These are phyloP conservation scores for Zygotorulaspora florentina DNA, from an alignment of 805 yeast genomes.

Conservation along the genomic window DNA sequence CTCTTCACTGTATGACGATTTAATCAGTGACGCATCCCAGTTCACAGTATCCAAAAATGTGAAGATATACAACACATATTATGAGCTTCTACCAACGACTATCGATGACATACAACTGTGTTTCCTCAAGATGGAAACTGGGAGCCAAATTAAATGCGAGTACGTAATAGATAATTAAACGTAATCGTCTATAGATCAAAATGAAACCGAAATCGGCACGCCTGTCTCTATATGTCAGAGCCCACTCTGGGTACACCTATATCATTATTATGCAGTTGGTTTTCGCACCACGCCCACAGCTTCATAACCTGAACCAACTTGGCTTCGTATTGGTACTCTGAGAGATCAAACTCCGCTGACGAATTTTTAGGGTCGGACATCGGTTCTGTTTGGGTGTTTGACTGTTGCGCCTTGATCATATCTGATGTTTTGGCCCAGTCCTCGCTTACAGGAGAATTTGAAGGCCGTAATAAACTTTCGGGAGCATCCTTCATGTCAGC, in stretches of 20 bases:
- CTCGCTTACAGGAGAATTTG: slow-evolving; percentile 7
- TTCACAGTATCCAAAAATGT: slow-evolving; percentile 36
- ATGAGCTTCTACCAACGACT: slow-evolving; percentile 24
- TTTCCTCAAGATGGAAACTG: slow-evolving; percentile 51
- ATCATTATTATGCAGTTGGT: slow-evolving; percentile 40
- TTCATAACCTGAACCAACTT: slow-evolving; percentile 52
- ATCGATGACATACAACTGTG: slow-evolving; percentile 48
- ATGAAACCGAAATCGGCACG: neutral
- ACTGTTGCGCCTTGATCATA: slow-evolving; percentile 11
- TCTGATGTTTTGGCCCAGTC: slow-evolving; percentile 17
- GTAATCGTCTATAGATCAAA: neutral
- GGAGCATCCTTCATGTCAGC: slow-evolving; percentile 11
- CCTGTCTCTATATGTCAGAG: slow-evolving; percentile 6
- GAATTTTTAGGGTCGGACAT: neutral
- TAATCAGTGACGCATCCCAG: slow-evolving; percentile 11
- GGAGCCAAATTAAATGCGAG: slow-evolving; percentile 41
- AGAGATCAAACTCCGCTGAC: slow-evolving; percentile 6
- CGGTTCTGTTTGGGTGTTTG: neutral
- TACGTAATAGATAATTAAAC: slow-evolving; percentile 20
- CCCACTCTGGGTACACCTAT: slow-evolving; percentile 37
- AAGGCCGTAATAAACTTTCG: slow-evolving; percentile 3
- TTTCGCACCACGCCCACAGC: slow-evolving; percentile 64
- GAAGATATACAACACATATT: slow-evolving; percentile 34
- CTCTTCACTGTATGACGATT: slow-evolving; percentile 32
- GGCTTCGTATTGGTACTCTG: slow-evolving; percentile 26